These are phyloP conservation scores for Xerocomus potaroensis DNA, from an alignment of 768 basidiomycete genomes.

Conservation along the genomic window DNA sequence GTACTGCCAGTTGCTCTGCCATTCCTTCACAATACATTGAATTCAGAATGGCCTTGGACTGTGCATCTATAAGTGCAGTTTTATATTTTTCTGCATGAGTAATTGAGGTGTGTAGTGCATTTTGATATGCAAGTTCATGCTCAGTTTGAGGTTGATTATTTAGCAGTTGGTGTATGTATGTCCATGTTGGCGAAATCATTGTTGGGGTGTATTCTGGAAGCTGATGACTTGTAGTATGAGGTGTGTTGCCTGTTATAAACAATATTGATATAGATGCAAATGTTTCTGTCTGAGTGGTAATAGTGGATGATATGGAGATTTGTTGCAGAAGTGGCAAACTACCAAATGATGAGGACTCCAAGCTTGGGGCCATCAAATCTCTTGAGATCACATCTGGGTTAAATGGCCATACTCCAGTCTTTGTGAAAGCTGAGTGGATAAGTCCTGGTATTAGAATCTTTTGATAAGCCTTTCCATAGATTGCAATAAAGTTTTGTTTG, in stretches of 20 bases:
- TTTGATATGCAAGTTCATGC: no score
- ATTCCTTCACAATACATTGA: no score
- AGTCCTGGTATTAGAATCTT: not conserved
- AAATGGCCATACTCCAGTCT: conserved; percentile 1
- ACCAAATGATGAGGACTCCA: not conserved
- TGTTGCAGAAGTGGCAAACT: not conserved
- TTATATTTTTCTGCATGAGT: no score
- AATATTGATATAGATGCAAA: no score
- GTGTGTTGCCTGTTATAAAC: conserved; percentile 22
- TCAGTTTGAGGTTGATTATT: no score
- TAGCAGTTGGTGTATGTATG: no score
- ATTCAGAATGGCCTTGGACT: no score
- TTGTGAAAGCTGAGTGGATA: not conserved
- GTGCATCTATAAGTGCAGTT: no score
- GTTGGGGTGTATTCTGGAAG: no score
- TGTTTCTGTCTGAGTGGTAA: not conserved
- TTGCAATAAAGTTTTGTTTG: conserved; percentile 11
- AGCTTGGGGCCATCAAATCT: not conserved
- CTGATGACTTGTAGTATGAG: no score
- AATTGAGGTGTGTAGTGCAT: no score
- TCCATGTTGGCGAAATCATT: no score
- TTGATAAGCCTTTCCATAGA: not conserved
- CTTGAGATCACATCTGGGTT: not conserved
- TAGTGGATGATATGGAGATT: not conserved
- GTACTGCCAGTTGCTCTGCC: not conserved